phyloP scores from a whole-genome alignment of 306 rosid genomes.

The Chamaecrista fasciculata region DNA sequence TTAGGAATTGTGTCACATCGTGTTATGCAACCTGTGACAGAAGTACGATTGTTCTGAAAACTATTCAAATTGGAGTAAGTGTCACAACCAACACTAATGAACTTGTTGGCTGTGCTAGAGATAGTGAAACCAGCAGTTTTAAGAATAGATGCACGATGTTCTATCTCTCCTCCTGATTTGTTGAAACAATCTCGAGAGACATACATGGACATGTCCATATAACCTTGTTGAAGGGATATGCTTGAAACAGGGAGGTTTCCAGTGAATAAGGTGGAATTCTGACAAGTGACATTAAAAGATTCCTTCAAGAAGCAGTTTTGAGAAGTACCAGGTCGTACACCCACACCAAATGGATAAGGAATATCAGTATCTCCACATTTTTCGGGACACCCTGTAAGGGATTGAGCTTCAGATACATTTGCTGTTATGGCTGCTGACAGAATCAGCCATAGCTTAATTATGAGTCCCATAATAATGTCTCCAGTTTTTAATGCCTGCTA shows the following conservation, averaged over 20 bases:
- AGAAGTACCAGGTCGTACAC: not conserved
- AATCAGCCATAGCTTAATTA: not conserved
- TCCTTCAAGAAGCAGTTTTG: slow-evolving; percentile 3
- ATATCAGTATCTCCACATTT: slow-evolving; percentile 14
- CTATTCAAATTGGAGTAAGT: not conserved
- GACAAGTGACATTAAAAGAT: not conserved
- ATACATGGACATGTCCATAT: not conserved
- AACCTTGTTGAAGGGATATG: slow-evolving; percentile 7
- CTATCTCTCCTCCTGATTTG: not conserved
- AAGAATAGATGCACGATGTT: not conserved
- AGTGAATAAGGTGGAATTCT: not conserved
- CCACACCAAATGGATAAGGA: slow-evolving; percentile 32
- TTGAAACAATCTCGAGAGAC: not conserved
- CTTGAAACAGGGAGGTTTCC: not conserved
- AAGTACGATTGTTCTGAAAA: not conserved
- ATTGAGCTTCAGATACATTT: not conserved
- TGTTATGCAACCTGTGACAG: slow-evolving; percentile 20
- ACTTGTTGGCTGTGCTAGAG: slow-evolving; percentile 11
- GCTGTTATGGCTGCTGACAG: not conserved
- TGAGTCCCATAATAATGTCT: too few species aligned
- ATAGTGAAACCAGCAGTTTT: not conserved
- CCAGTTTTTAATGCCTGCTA: too few species aligned
- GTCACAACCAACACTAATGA: slow-evolving; percentile 24
- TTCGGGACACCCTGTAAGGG: slow-evolving; percentile 17
- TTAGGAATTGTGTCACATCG: not conserved